These are phyloP conservation scores for Dacryopinax primogenitus DNA, from an alignment of 768 basidiomycete genomes.

Conservation along the genomic window DNA sequence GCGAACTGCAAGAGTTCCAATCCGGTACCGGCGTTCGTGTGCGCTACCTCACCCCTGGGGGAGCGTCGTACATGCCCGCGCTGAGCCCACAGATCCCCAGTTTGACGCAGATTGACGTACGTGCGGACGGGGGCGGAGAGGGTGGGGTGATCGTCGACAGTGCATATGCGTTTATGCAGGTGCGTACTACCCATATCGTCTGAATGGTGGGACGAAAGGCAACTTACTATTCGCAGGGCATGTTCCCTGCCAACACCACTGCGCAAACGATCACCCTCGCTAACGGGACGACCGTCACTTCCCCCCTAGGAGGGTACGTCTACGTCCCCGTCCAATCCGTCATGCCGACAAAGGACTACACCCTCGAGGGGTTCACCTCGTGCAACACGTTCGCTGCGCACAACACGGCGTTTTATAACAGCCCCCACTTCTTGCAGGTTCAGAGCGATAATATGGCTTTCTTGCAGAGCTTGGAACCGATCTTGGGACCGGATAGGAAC, in stretches of 20 bases:
- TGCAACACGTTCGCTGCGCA: conserved; percentile 54
- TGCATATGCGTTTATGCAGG: conserved; percentile 51
- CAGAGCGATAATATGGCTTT: conserved; percentile 48
- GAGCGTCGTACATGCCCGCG: conserved; percentile 11
- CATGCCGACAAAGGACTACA: conserved; percentile 46
- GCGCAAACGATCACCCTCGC: conserved; percentile 46
- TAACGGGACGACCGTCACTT: conserved; percentile 46
- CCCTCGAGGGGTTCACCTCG: conserved; percentile 52
- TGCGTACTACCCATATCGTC: conserved; percentile 15
- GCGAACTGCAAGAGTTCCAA: conserved; percentile 19
- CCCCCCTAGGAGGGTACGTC: conserved; percentile 57
- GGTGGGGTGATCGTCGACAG: conserved; percentile 54
- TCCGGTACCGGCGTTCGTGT: conserved; percentile 14
- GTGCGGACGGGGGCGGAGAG: conserved; percentile 60
- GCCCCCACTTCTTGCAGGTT: conserved; percentile 51
- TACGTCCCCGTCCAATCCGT: conserved; percentile 66
- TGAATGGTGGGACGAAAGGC: conserved; percentile 9
- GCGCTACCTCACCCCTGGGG: conserved; percentile 13
- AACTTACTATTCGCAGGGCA: conserved; percentile 26
- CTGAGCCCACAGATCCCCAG: conserved; percentile 31
- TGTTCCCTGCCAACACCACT: conserved; percentile 43
- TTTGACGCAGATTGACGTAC: conserved; percentile 55
- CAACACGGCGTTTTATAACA: conserved; percentile 45
- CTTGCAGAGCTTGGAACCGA: conserved; percentile 49
- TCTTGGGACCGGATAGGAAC: background rate